A percentile compares a stretch with the other conserved stretches of the same genome.
Evolutionary conservation across 352 stramenopile genomes (phyloP).

Genomic region (Pythium vanterpoolii): DNA sequence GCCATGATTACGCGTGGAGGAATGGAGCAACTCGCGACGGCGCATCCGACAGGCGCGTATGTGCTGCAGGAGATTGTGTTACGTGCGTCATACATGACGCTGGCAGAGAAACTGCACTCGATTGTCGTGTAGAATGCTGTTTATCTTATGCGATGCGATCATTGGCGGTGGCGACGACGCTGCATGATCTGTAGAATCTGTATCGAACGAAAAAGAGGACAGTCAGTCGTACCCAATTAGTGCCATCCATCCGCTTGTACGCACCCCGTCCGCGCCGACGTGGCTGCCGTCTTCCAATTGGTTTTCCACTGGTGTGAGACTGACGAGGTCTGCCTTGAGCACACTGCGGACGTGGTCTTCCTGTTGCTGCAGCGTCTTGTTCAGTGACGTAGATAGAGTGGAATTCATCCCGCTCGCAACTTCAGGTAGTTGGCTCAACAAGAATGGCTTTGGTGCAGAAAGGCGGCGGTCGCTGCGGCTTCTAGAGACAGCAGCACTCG

Average conservation of each 20-base stretch:
- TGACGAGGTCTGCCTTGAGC: slow-evolving; percentile 49
- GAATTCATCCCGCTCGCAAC: not conserved
- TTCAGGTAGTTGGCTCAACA: slow-evolving; percentile 16
- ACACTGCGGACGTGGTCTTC: slow-evolving; percentile 56
- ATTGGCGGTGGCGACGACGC: slow-evolving; percentile 33
- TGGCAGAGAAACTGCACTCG: slow-evolving; percentile 43
- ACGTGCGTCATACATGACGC: slow-evolving; percentile 54
- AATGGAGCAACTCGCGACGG: slow-evolving; percentile 27
- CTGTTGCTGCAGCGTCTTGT: slow-evolving; percentile 19
- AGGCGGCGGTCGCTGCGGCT: not conserved
- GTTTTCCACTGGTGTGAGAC: slow-evolving; percentile 34
- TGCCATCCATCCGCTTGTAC: slow-evolving; percentile 1
- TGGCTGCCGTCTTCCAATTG: slow-evolving; percentile 44
- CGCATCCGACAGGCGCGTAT: slow-evolving; percentile 37
- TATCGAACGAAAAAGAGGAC: not conserved
- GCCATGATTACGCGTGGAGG: slow-evolving; percentile 35
- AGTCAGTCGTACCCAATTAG: not conserved
- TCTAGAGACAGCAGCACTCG: not conserved
- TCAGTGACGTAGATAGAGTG: not conserved
- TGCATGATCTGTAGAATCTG: slow-evolving; percentile 66
- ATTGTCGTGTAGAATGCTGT: slow-evolving; percentile 24
- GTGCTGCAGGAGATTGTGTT: slow-evolving; percentile 53
- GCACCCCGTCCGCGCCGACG: slow-evolving; percentile 48
- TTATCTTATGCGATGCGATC: not conserved
- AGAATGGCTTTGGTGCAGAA: slow-evolving; percentile 12